A percentile compares a stretch with the other conserved stretches of the same genome.
Conservation (phyloP, 257 asterid species). For the Ballota nigra region DNA sequence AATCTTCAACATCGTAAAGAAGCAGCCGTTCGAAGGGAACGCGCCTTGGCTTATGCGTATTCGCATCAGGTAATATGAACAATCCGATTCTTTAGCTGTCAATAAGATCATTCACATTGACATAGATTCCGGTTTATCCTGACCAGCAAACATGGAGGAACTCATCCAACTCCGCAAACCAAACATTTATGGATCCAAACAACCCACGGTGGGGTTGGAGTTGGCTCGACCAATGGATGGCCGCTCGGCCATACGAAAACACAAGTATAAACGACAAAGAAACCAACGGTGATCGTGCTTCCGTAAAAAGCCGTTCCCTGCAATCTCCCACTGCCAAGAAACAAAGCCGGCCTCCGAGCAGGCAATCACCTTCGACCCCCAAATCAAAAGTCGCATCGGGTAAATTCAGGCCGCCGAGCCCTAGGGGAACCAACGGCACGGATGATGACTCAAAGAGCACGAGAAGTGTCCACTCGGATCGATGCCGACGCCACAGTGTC, state of each 20-base stretch:
- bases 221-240: constrained; percentile 97
- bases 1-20: constrained; percentile 52
- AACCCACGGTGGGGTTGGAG: constrained; percentile 99
- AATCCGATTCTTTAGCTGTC: neutral
- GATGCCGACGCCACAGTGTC: constrained; percentile 66
- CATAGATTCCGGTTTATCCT: neutral
- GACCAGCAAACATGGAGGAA: constrained; percentile 74
- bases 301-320: constrained; percentile 35
- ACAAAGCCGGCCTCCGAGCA: constrained; percentile 41
- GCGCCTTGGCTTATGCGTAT: constrained; percentile 84
- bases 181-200: constrained; percentile 74
- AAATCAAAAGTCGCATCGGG: constrained; percentile 35
- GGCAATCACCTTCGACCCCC: constrained; percentile 72
- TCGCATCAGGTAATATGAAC: constrained; percentile 67
- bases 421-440: constrained; percentile 38
- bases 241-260: constrained; percentile 69
- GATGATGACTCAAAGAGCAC: constrained; percentile 79
- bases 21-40: constrained; percentile 79
- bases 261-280: constrained; percentile 49
- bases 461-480: constrained; percentile 58
- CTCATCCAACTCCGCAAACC: constrained; percentile 46
- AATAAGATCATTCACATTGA: neutral
- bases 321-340: constrained; percentile 42
- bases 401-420: constrained; percentile 33
- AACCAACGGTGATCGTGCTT: constrained; percentile 31